Evolutionary conservation across 2,329 filamentous ascomycete genomes (phyloP).

Genomic region (Calonectria pseudoturangicola): DNA sequence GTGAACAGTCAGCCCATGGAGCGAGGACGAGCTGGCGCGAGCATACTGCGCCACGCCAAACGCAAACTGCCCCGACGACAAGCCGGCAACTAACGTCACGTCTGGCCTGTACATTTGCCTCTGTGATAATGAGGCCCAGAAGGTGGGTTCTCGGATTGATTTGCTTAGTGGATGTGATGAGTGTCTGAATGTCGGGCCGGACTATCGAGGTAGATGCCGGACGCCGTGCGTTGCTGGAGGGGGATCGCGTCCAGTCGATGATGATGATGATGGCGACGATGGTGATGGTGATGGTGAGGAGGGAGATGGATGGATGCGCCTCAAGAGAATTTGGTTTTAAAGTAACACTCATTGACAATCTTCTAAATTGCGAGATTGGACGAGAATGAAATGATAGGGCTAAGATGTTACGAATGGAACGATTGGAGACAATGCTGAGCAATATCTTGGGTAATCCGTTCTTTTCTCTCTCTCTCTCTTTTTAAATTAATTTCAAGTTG

Average conservation of each 20-base stretch:
- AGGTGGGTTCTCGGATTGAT: constrained; percentile 59
- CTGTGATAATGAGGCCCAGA: constrained; percentile 58
- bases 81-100: constrained; percentile 56
- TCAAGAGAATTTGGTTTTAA: constrained; percentile 31
- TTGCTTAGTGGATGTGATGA: constrained; percentile 63
- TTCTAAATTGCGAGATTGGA: not conserved
- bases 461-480: not conserved
- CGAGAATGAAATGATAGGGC: not conserved
- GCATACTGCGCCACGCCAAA: constrained; percentile 63
- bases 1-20: constrained; percentile 59
- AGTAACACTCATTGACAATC: not conserved
- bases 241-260: not conserved
- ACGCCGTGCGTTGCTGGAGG: constrained; percentile 58
- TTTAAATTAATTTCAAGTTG: not conserved
- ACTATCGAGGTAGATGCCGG: constrained; percentile 63
- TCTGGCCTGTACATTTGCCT: constrained; percentile 63
- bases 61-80: constrained; percentile 56
- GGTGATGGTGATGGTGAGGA: not conserved
- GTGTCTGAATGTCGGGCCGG: constrained; percentile 62
- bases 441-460: not conserved
- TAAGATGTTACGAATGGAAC: not conserved
- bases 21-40: constrained; percentile 56
- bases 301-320: not conserved
- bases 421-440: not conserved
- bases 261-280: not conserved